Conservation (phyloP, 768 basidiomycete species). For the Macrolepiota albuminosa region DNA sequence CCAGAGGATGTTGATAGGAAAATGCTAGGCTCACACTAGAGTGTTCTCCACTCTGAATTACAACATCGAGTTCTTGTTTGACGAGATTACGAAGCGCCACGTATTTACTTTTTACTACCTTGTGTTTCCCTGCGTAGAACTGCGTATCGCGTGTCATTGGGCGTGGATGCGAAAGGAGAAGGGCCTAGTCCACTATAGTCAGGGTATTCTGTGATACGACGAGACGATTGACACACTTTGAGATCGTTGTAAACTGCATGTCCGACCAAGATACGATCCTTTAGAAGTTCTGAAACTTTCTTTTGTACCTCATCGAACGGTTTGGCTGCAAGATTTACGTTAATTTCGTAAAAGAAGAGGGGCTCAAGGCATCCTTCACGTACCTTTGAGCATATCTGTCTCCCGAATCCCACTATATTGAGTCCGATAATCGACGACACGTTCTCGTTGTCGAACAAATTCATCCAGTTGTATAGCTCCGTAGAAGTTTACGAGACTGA, state of each 20-base stretch:
- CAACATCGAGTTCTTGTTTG: constrained; percentile 69
- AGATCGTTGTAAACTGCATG: constrained; percentile 92
- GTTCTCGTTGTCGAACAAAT: constrained; percentile 82
- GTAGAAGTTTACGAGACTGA: constrained; percentile 86
- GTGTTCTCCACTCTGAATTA: constrained; percentile 88
- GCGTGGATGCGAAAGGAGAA: constrained; percentile 69
- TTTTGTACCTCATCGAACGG: constrained; percentile 78
- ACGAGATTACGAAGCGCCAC: constrained; percentile 78
- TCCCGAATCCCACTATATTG: constrained; percentile 81
- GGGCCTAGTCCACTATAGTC: constrained; percentile 35
- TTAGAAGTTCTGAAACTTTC: constrained; percentile 67
- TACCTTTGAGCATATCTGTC: constrained; percentile 68
- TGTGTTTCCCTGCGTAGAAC: constrained; percentile 51
- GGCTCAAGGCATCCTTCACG: constrained; percentile 8
- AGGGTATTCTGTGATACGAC: neutral
- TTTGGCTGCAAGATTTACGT: constrained; percentile 44
- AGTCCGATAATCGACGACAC: constrained; percentile 91
- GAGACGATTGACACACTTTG: constrained; percentile 45
- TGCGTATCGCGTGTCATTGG: constrained; percentile 69
- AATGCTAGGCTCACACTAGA: constrained; percentile 60
- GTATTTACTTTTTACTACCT: constrained; percentile 55
- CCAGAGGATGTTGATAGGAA: neutral
- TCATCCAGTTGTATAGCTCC: constrained; percentile 78
- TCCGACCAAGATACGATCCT: constrained; percentile 79
- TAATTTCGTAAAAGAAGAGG: neutral